Percentiles rank a stretch among this genome's conserved stretches.
phyloP scores from a whole-genome alignment of 2,329 filamentous ascomycete species.

The Aspergillus quadricinctus region DNA sequence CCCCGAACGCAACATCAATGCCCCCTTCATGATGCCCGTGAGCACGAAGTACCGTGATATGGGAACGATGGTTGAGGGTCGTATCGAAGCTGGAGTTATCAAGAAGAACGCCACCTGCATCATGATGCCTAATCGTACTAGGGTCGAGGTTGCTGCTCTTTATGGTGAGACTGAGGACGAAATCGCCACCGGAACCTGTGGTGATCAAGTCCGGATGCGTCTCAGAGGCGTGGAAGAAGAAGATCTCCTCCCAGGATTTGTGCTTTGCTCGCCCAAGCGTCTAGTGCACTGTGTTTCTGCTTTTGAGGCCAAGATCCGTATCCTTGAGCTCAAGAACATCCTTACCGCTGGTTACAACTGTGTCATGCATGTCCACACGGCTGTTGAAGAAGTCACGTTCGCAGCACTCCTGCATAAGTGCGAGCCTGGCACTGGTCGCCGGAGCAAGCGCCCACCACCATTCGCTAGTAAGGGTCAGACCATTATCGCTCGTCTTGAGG shows the following conservation, averaged over 20 bases:
- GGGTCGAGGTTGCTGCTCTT: constrained; percentile 73
- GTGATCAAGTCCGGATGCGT: constrained; percentile 89
- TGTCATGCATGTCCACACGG: constrained; percentile 93
- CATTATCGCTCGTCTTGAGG: constrained; percentile 88
- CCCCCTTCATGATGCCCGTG: constrained; percentile 98
- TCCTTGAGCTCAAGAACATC: constrained; percentile 91
- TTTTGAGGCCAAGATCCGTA: constrained; percentile 95
- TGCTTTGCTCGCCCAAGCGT: constrained; percentile 90
- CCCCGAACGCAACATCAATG: constrained; percentile 91
- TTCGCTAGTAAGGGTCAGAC: constrained; percentile 76
- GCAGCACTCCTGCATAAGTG: constrained; percentile 83
- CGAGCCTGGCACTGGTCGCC: constrained; percentile 88
- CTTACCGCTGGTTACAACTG: constrained; percentile 95
- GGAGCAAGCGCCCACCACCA: constrained; percentile 87
- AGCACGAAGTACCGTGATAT: constrained; percentile 95
- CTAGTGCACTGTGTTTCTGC: constrained; percentile 82
- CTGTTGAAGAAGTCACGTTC: constrained; percentile 96
- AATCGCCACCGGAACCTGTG: constrained; percentile 72
- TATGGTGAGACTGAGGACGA: constrained; percentile 98
- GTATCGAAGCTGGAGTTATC: constrained; percentile 90
- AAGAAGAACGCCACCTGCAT: constrained; percentile 82
- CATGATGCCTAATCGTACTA: constrained; percentile 93
- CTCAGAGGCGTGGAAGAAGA: constrained; percentile 96
- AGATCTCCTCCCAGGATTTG: constrained; percentile 91
- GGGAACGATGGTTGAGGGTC: constrained; percentile 96